Evolutionary conservation across 176 grass and related monocot genomes (phyloP).

Genomic region (Musa itinerans): DNA sequence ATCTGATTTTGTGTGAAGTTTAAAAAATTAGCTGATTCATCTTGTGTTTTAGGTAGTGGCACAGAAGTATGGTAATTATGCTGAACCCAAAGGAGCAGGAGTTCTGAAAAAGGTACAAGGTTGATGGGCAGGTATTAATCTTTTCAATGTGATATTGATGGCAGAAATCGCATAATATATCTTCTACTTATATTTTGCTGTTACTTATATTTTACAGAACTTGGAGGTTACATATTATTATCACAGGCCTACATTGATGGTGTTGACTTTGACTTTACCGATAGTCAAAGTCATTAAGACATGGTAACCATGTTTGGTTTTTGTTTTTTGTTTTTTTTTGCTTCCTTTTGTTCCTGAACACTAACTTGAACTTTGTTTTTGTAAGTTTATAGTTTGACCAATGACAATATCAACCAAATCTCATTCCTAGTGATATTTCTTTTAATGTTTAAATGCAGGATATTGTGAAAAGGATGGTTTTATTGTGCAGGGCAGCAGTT

Average conservation of each 20-base stretch:
- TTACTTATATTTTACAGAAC: slow-evolving; percentile 39
- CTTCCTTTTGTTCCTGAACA: background rate
- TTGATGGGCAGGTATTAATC: slow-evolving; percentile 65
- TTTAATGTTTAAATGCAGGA: slow-evolving; percentile 38
- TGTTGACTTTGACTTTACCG: slow-evolving; percentile 93
- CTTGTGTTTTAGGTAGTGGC: slow-evolving; percentile 41
- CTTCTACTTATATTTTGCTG: background rate
- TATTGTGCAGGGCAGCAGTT: slow-evolving; percentile 85
- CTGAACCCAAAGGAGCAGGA: slow-evolving; percentile 65
- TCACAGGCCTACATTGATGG: slow-evolving; percentile 46
- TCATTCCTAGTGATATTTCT: background rate
- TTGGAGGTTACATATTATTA: slow-evolving; percentile 85
- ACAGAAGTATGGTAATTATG: slow-evolving; percentile 63
- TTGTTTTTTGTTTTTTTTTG: no score
- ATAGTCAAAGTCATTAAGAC: slow-evolving; percentile 20
- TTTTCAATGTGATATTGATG: background rate
- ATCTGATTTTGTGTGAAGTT: background rate
- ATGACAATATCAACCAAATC: background rate
- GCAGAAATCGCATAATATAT: background rate
- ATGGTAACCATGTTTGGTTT: no score
- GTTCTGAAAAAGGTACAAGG: slow-evolving; percentile 51
- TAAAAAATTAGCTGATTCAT: background rate
- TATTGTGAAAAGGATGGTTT: slow-evolving; percentile 76
- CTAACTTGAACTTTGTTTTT: background rate
- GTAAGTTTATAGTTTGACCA: background rate